A percentile compares a stretch with the other conserved stretches of the same genome.
Evolutionary conservation across 139 green algal species (phyloP).

Genomic region (Chlamydomonas schloesseri): DNA sequence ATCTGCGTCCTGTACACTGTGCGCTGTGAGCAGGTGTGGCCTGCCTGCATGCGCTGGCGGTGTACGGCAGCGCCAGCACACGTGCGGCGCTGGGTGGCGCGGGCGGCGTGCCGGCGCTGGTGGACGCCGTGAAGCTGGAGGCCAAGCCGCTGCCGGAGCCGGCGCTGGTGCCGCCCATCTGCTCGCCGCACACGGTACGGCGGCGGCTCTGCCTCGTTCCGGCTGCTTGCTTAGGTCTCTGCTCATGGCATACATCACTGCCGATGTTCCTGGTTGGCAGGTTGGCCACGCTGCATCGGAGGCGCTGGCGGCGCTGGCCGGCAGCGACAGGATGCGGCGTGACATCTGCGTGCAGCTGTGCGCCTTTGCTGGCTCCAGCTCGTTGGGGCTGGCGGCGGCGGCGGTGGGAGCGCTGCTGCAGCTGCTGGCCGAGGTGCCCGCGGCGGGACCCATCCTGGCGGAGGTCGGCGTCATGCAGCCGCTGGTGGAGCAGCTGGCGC

Average conservation of each 20-base stretch:
- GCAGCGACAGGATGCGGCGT: background rate
- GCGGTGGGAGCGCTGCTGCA: background rate
- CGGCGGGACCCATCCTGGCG: background rate
- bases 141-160: background rate
- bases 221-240: no score
- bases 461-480: background rate
- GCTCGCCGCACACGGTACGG: background rate
- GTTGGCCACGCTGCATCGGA: conserved; percentile 20
- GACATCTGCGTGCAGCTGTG: conserved; percentile 3
- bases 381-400: background rate
- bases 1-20: no score
- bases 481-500: background rate
- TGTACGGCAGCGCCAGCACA: conserved; percentile 4
- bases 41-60: background rate
- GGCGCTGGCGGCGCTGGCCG: conserved; percentile 29
- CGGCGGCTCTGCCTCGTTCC: background rate
- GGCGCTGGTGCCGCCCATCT: background rate
- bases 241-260: no score
- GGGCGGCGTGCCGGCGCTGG: conserved; percentile 10
- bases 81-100: background rate
- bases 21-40: background rate
- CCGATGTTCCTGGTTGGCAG: no score
- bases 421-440: background rate
- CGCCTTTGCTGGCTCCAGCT: background rate
- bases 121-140: conserved; percentile 29